Evolutionary conservation across 306 rosid species (phyloP), one percentile per base, ranked within the genome.

Genomic region (Mimosa bimucronata): DNA sequence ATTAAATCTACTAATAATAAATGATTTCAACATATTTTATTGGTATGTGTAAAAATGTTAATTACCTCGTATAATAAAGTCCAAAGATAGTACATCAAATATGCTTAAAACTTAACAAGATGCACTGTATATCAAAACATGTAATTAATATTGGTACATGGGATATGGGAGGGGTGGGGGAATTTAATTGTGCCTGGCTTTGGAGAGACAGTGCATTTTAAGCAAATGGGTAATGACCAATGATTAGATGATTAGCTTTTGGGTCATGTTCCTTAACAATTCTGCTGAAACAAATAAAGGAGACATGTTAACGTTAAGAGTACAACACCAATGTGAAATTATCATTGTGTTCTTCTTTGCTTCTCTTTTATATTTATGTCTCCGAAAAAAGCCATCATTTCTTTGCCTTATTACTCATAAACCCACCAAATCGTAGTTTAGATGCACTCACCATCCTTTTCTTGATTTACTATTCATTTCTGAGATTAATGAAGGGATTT

Each of bases 351-450:
- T 78, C 74, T 83, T 57, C 74, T 84, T 83, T 55, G 29, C 26
- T 53, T n/a, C 61, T 10, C 61, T 5, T n/a, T 8, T n/a, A 28
- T 28, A 81, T 79, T 86, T 73, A 79, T 79, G 72, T 81, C 64
- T 23, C 58, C 80, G 70, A 86, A 71, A 78, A 75, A 86, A 31
- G 53, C 78, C 88, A 86, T 89, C 77, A 83, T 88, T 83, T 50
- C 81, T 41, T 26, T 28, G 31, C 50, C 73, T 60, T 80, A 25
- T 48, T 53, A 40, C 44, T 41, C 29, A 38, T 69, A 23, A 45
- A 21, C 38, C 52, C 4, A 61, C 60, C 50, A 25, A 44, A 58
- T 53, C 37, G 34, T 53, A 6, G 25, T 19, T 6, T 15, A 66
- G 21, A 66, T 21, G 18, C 38, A n/a, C 55, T 6, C 10, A 26